phyloP scores from a whole-genome alignment of 2,329 filamentous ascomycete species.

The Fusarium verrucosum region DNA sequence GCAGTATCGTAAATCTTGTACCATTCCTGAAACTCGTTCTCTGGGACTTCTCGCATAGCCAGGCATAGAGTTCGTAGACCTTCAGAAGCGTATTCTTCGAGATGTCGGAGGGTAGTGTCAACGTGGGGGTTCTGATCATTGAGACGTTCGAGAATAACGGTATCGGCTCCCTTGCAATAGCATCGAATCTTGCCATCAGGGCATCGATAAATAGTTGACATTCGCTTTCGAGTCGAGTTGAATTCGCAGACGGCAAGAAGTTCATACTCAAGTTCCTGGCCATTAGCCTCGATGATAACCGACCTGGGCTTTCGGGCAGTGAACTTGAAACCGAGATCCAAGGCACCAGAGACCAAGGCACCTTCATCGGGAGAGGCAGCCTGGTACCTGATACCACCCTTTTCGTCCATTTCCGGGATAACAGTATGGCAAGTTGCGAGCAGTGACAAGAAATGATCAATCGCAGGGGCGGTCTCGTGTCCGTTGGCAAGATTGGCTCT shows the following conservation, averaged over 20 bases:
- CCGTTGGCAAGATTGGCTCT: constrained; percentile 70
- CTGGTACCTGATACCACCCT: constrained; percentile 93
- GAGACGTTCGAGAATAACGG: constrained; percentile 93
- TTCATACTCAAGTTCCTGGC: constrained; percentile 82
- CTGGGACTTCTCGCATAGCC: constrained; percentile 91
- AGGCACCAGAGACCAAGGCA: constrained; percentile 92
- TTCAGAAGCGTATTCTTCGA: constrained; percentile 99
- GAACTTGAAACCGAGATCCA: constrained; percentile 87
- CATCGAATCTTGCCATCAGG: constrained; percentile 94
- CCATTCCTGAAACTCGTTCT: constrained; percentile 91
- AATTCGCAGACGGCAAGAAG: constrained; percentile 98
- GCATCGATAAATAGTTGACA: constrained; percentile 97
- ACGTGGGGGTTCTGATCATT: constrained; percentile 84
- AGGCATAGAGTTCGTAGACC: constrained; percentile 94
- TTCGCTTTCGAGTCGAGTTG: constrained; percentile 91
- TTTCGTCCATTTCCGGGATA: constrained; percentile 87
- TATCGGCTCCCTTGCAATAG: constrained; percentile 97
- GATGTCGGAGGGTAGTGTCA: constrained; percentile 88
- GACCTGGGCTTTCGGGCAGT: constrained; percentile 87
- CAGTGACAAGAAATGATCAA: constrained; percentile 85
- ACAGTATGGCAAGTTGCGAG: constrained; percentile 95
- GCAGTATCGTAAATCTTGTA: constrained; percentile 85
- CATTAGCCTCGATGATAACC: constrained; percentile 83
- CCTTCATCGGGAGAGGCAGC: constrained; percentile 97
- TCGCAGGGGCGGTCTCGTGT: constrained; percentile 61